Base-by-base conservation (phyloP, 2,329 filamentous ascomycete species). In the Penicillium sp. region DNA sequence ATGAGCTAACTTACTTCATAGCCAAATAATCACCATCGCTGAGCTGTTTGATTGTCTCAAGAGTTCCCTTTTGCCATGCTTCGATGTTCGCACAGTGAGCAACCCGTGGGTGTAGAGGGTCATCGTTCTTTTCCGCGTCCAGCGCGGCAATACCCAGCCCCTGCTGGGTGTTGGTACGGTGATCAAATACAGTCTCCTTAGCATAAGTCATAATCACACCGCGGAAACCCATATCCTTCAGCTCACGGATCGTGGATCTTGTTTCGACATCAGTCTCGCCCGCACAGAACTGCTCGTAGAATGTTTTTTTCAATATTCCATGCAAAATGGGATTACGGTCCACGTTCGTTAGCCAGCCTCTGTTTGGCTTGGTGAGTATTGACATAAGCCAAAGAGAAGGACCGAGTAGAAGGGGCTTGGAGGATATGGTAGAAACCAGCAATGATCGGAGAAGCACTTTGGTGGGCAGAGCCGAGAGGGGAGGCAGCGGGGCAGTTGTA, bases 231-330 rank as follows among this genome's bases (percentile, higher is more conserved):
- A 93, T 86, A 24, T 80, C 74, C 72, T 90, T 90, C 33, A 96
- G 79, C 3, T 81, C 78, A 2, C 79, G 70, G 31, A 91, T 84
- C 0, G 89, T 92, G 21, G 71, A 73, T 49, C 80, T 79, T 3
- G 95, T 87, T 74, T 96, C 90, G 1, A 71, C 66, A 1, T 82
- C 79, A 55, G 84, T 88, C 76, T 93, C 90, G 33, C 93, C 93
- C 0, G 91, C 91, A 73, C 93, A 96, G 75, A 96, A 96, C 69
- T 96, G 93, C 16, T 87, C 86, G 72, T 96, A 96, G 70, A 96
- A 67, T 0, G 67, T 68, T 45, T 61, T 66, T 46, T 93, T 93
- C 49, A 96, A 79, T 39, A 92, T 72, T 56, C 79, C 83, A 48
- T 86, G 82, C 16, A 96, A 81, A 2, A 95, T 52, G 0, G 86